phyloP scores from a whole-genome alignment of 768 basidiomycete species.

The Daedaleopsis sinensis region DNA sequence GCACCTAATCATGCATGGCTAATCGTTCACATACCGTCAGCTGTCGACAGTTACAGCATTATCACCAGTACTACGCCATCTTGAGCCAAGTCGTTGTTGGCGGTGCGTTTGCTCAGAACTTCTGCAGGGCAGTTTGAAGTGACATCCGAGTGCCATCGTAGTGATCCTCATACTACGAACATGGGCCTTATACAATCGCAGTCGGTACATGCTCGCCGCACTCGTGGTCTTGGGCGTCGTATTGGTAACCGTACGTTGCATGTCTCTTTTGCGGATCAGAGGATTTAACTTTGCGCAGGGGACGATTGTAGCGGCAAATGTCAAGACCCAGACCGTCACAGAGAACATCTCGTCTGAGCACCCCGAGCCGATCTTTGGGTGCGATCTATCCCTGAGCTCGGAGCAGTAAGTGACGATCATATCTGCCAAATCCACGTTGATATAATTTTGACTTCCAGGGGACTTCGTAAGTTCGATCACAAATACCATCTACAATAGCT shows the following conservation, averaged over 20 bases:
- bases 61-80: conserved; percentile 11
- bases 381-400: not conserved
- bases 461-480: not conserved
- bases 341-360: not conserved
- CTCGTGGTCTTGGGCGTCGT: conserved; percentile 4
- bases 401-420: not conserved
- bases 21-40: not conserved
- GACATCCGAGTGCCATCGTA: not conserved
- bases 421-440: not conserved
- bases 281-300: not conserved
- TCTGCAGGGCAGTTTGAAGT: not conserved
- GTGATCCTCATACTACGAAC: conserved; percentile 28
- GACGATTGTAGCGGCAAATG: not conserved
- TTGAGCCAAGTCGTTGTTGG: conserved; percentile 9
- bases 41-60: conserved; percentile 11
- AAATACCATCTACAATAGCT: not conserved
- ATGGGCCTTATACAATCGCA: conserved; percentile 29
- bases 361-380: not conserved
- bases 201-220: conserved; percentile 15
- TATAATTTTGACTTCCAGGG: not conserved
- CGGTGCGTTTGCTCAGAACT: conserved; percentile 1
- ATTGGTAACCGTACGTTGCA: not conserved
- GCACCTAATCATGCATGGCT: too few species aligned
- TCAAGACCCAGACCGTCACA: not conserved
- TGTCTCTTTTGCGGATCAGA: too few species aligned